phyloP scores from a whole-genome alignment of 345 rosid species.

The Hibiscus trionum region DNA sequence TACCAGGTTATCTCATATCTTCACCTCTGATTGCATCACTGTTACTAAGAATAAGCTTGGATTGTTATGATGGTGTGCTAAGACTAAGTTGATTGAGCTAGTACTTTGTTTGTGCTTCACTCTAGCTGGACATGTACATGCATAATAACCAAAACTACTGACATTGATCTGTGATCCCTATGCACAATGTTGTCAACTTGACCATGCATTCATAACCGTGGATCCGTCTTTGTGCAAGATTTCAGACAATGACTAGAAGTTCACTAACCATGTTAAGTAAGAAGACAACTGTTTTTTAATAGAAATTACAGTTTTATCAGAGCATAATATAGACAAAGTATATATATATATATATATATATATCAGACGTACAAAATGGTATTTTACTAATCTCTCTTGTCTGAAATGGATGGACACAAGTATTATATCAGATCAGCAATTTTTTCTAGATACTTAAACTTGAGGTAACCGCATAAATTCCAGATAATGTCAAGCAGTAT shows the following conservation, averaged over 20 bases:
- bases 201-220: no score
- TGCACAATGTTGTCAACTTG: no score
- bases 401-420: background rate
- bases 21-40: background rate
- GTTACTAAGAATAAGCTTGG: background rate
- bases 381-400: background rate
- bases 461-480: background rate
- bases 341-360: background rate
- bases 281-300: background rate
- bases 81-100: background rate
- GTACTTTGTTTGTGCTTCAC: background rate
- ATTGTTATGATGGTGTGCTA: background rate
- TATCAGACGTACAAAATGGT: background rate
- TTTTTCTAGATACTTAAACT: background rate
- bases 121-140: background rate
- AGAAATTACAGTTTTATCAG: background rate
- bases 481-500: background rate
- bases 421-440: no score
- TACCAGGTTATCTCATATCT: slow-evolving; percentile 58
- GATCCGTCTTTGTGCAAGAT: background rate
- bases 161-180: background rate
- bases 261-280: background rate
- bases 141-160: background rate
- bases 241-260: background rate
- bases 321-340: no score